Evolutionary conservation across 2,329 filamentous ascomycete species (phyloP), one percentile per base, ranked within the genome.

Genomic region (Botrytis deweyae): DNA sequence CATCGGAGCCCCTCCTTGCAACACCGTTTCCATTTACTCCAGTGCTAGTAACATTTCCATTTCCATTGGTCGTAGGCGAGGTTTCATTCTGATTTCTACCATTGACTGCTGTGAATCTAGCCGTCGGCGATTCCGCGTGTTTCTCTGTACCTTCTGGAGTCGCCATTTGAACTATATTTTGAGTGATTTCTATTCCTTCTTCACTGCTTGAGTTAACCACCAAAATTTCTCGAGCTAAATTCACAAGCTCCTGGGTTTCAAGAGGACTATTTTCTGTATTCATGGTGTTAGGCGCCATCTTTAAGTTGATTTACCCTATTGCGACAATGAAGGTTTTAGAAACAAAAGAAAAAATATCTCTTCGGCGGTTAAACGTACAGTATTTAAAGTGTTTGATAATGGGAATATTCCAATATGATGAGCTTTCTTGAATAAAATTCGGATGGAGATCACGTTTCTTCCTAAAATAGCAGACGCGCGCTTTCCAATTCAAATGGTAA

Each of bases 81-180:
- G 20, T 49, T 49, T 58, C 71, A 16, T 40, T 49, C 52, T 76
- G 76, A 42, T 80, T 79, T 49, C 78, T 78, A 44, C 78, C 79
- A 76, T 82, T 82, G 6, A 82, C 81, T 14, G 81, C 81, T 2
- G 81, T 82, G 68, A 82, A 82, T 64, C 81, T 77, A 62, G 80
- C 78, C 1, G 78, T 81, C 22, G 80, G 80, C 46, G 80, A 78
- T 61, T 81, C 79, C 7, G 74, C 76, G 62, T 74, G 75, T 52
- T 73, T 71, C 14, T 70, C 73, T 63, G 75, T 63, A 52, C 78
- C 78, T 70, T 76, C 76, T 38, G 74, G 73, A 29, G 69, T 73
- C 33, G 46, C 73, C 76, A 78, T 78, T 38, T 74, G 72, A 25
- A 38, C 70, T 33, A 52, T 59, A 25, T 49, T 65, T 49, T 59